Base-by-base conservation (phyloP, 306 rosid species). In the Herpetospermum pedunculosum region DNA sequence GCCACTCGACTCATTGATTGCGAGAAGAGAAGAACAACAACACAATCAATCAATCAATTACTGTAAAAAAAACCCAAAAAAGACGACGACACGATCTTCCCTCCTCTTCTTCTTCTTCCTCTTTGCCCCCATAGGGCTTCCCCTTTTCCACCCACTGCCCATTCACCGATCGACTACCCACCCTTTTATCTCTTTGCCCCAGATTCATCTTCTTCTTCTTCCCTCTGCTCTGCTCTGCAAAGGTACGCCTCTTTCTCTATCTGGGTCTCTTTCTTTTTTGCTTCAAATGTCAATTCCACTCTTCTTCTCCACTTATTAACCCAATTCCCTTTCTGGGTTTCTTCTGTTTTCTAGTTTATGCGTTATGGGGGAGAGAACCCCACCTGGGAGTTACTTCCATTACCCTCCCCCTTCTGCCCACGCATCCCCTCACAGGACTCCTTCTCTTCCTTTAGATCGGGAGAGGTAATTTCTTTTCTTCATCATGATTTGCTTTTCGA, bases 351-450 rank as follows among this genome's bases (percentile, higher is more conserved):
- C 74, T 19, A 72, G 83, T 46, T 41, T 59, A 40, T 73, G 74
- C 54, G 47, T 70, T 85, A 91, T 91, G 97, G 96, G 92, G 74
- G 97, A 92, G 84, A 87, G 97, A 88, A 89, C 90, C 80, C 88
- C 90, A 34, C 79, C 85, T 73, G 90, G 91, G 48, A 92, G 93
- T 84, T 92, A 86, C 88, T 92, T 92, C 76, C 97, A 89, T 78
- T 92, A 84, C 81, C 97, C 96, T 82, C 96, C 97, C 78, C 89
- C 89, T 40, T 87, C 80, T 40, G 76, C 88, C 30, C 96, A 88
- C 9, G 93, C 93, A 41, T 89, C 96, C 44, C 97, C 96, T 2
- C 83, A 79, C 30, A 85, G 96, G 85, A 75, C 96, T 38, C 80
- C 85, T 35, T 77, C 96, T 44, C 21, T 87, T 50, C 78, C 85